These are phyloP conservation scores for Ceratocystis papillata DNA, from an alignment of 2,329 filamentous ascomycete species.

Conservation along the genomic window DNA sequence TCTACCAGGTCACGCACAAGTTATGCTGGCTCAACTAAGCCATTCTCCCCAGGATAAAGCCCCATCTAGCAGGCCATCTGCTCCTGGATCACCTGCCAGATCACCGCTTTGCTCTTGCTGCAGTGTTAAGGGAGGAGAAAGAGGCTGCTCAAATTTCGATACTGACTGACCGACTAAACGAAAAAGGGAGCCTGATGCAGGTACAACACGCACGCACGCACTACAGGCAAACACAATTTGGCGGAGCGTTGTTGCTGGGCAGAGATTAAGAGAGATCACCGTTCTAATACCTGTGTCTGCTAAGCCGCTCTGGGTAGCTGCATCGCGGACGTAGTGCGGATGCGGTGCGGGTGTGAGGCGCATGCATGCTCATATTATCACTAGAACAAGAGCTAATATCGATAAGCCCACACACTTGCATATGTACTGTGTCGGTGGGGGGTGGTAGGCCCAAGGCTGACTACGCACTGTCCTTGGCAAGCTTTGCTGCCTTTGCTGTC, in stretches of 20 bases:
- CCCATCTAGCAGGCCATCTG: background rate
- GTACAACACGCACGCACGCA: background rate
- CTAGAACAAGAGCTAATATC: background rate
- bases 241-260: background rate
- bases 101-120: constrained; percentile 3
- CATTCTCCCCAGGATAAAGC: background rate
- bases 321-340: background rate
- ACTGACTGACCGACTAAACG: background rate
- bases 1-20: background rate
- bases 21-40: background rate
- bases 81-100: background rate
- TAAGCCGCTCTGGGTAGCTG: background rate
- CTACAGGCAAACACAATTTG: background rate
- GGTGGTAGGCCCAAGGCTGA: background rate
- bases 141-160: constrained; percentile 7
- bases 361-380: constrained; percentile 10
- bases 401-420: background rate
- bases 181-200: constrained; percentile 4
- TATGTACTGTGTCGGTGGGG: background rate
- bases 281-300: background rate
- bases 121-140: background rate
- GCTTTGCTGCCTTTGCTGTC: no score
- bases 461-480: background rate
- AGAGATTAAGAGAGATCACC: constrained; percentile 9
- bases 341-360: constrained; percentile 3